Base-by-base conservation (phyloP, 2,329 filamentous ascomycete genomes). In the Colletotrichum cordylinicola region DNA sequence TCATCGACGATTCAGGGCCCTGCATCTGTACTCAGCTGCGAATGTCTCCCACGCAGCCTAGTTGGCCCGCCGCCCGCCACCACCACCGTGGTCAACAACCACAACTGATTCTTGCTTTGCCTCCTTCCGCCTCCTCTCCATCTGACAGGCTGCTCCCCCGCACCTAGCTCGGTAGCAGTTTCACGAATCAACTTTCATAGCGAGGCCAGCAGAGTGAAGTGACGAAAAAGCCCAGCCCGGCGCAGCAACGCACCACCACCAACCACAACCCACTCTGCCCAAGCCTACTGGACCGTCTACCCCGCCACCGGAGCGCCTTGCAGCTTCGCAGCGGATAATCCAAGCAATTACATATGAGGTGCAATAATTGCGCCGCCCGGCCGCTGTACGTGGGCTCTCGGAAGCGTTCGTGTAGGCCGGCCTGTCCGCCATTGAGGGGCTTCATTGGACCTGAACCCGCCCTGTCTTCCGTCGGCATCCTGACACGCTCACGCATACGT, bases 61-160 rank as follows among this genome's bases (percentile, higher is more conserved):
- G 33, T 52, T 70, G 27, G 56, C 61, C 56, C 56, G 60, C 65
- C 39, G 37, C 64, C 43, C 56, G 60, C 70, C 55, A 67, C 70
- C 64, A 72, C 33, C 62, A 48, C 55, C 27, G 39, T 12, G 13
- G 6, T 56, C 56, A 62, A 43, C 67, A 70, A 62, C 21, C 52
- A 68, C 66, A 68, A 43, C 52, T 43, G 52, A 66, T 72, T 72
- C 64, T 52, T 75, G 69, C 43, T 72, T 75, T 75, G 56, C 39
- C 18, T 33, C 31, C 58, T n/a, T 16, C 33, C 35, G 18, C 16
- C 35, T 68, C 6, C 31, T 39, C 31, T 29, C 15, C 52, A n/a
- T 73, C 43, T 75, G 33, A 73, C 33, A 75, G 73, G 73, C 73
- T 64, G 29, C 33, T 75, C 70, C 73, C 56, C 73, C 69, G 64